Conservation (phyloP, 1,284 basidiomycete genomes). For the Phylloboletellus chloephorus region DNA sequence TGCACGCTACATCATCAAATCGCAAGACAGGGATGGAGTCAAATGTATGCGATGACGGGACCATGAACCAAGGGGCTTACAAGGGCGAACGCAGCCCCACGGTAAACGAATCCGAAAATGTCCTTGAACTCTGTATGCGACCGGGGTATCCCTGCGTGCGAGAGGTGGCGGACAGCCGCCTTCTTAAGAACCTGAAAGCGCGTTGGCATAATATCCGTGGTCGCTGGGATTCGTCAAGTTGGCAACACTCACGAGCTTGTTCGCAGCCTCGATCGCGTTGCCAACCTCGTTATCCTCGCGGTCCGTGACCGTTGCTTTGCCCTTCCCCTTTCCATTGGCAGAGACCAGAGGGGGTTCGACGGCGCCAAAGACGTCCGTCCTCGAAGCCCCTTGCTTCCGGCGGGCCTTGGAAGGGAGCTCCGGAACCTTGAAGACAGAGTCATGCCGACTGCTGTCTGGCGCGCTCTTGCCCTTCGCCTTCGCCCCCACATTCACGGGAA, state of each 20-base stretch:
- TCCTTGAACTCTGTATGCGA: constrained; percentile 59
- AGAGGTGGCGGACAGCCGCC: constrained; percentile 35
- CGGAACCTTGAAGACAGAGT: constrained; percentile 45
- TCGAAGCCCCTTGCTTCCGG: constrained; percentile 26
- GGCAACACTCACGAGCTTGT: constrained; percentile 35
- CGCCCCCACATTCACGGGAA: constrained; percentile 5
- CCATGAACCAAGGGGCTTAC: constrained; percentile 32
- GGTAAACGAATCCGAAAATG: constrained; percentile 46
- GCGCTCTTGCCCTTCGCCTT: constrained; percentile 6
- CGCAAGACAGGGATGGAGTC: neutral
- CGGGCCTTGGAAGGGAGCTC: constrained; percentile 35
- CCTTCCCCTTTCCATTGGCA: constrained; percentile 26
- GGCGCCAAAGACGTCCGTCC: constrained; percentile 49
- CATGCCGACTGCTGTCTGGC: constrained; percentile 9
- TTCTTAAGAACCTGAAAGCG: constrained; percentile 42
- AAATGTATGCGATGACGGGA: neutral
- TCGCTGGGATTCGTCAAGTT: neutral
- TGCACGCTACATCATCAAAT: constrained; percentile 34
- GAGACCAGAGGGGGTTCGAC: constrained; percentile 22
- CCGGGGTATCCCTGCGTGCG: constrained; percentile 44
- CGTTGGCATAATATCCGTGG: neutral
- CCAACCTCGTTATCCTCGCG: constrained; percentile 9
- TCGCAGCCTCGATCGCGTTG: constrained; percentile 36
- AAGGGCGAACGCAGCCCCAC: constrained; percentile 52
- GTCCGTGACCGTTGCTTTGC: constrained; percentile 10